Evolutionary conservation across 257 asterid genomes (phyloP).

Genomic region (Lithospermum erythrorhizon): DNA sequence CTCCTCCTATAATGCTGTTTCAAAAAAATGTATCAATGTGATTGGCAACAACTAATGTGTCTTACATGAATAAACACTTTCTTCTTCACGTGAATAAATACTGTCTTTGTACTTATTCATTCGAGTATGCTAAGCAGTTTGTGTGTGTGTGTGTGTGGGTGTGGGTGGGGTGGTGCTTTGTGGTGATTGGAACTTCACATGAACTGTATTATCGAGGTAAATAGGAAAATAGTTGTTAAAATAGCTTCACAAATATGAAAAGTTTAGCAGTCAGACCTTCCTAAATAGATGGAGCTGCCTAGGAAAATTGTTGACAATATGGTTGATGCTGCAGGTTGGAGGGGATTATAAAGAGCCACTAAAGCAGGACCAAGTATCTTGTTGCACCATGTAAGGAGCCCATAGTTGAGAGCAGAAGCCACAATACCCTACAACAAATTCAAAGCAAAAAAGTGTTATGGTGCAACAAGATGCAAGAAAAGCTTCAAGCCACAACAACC

Average conservation of each 20-base stretch:
- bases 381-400: constrained; percentile 78
- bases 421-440: constrained; percentile 49
- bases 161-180: too few species aligned
- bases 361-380: constrained; percentile 82
- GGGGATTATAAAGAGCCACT: constrained; percentile 85
- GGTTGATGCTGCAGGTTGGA: constrained; percentile 86
- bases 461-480: not conserved
- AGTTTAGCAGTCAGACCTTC: constrained; percentile 44
- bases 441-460: not conserved
- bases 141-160: too few species aligned
- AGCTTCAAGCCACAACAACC: not conserved
- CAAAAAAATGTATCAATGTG: not conserved
- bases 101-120: too few species aligned
- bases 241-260: not conserved
- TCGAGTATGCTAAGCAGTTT: too few species aligned
- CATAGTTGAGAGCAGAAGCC: constrained; percentile 85
- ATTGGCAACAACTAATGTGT: not conserved
- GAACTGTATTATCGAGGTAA: not conserved
- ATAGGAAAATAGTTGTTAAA: not conserved
- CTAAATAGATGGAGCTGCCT: constrained; percentile 89
- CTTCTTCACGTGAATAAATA: not conserved
- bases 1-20: constrained; percentile 80
- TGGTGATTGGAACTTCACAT: too few species aligned
- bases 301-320: constrained; percentile 76
- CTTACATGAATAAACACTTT: not conserved